Percentiles rank a stretch among this genome's conserved stretches.
phyloP scores from a whole-genome alignment of 768 basidiomycete genomes.

The Termitomyces sp. region DNA sequence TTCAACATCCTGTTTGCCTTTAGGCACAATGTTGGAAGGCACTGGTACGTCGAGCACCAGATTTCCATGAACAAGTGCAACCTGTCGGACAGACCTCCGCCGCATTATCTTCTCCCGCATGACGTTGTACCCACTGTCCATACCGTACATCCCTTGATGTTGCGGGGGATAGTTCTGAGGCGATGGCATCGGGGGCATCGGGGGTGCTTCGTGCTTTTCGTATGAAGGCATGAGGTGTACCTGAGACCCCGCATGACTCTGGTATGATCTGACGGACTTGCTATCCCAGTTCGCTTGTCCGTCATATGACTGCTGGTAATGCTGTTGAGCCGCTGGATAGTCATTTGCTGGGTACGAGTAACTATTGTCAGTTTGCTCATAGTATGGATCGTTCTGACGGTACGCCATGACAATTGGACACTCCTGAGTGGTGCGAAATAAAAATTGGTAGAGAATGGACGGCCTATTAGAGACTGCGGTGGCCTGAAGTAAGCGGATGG shows the following conservation, averaged over 20 bases:
- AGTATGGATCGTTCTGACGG: constrained; percentile 49
- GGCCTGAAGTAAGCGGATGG: constrained; percentile 9
- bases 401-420: constrained; percentile 41
- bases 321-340: constrained; percentile 26
- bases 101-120: constrained; percentile 81
- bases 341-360: constrained; percentile 22
- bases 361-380: constrained; percentile 22
- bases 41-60: constrained; percentile 80
- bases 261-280: constrained; percentile 54
- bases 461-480: constrained; percentile 11
- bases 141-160: constrained; percentile 37
- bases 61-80: constrained; percentile 78
- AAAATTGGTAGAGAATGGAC: constrained; percentile 18
- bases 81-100: constrained; percentile 70
- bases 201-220: constrained; percentile 46
- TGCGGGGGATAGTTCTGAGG: constrained; percentile 61
- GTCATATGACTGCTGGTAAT: constrained; percentile 37
- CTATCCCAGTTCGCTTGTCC: constrained; percentile 39
- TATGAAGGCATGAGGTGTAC: constrained; percentile 60
- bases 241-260: constrained; percentile 67
- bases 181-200: constrained; percentile 52
- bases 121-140: constrained; percentile 55
- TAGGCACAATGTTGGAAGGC: constrained; percentile 73
- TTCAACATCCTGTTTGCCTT: constrained; percentile 52
- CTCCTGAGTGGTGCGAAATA: background rate